These are phyloP conservation scores for Mayamaea pseudoterrestris DNA, from an alignment of 108 stramenopile genomes.

Conservation along the genomic window DNA sequence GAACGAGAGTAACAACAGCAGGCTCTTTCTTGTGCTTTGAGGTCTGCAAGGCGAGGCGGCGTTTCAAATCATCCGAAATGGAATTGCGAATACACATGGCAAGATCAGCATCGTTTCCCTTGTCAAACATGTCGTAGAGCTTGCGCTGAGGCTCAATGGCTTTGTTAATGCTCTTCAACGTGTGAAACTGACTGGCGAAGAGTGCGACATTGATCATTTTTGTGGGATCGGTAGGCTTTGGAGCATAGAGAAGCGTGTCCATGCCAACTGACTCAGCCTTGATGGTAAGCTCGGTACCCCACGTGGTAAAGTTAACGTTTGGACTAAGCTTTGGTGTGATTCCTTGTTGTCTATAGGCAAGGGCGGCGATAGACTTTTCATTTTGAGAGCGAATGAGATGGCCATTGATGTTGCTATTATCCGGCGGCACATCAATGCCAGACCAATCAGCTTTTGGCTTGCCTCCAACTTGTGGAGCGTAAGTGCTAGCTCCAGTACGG, in stretches of 20 bases:
- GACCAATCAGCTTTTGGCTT: neutral
- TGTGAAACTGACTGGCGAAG: neutral
- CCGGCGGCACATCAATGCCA: neutral
- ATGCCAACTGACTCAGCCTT: neutral
- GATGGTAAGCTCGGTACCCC: neutral
- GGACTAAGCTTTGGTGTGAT: neutral
- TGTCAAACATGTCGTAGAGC: neutral
- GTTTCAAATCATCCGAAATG: neutral
- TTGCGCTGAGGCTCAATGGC: neutral
- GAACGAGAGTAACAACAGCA: no score
- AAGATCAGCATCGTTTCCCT: neutral
- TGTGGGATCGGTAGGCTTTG: neutral
- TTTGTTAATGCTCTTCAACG: neutral
- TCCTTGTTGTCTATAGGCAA: neutral
- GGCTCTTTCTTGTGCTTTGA: no score
- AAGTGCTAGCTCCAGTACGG: neutral
- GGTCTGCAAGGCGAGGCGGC: neutral
- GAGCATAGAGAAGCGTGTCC: neutral
- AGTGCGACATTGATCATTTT: neutral
- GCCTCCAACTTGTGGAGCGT: neutral
- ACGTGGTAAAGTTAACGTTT: neutral
- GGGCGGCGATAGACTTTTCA: neutral
- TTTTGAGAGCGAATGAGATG: no score
- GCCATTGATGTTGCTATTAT: neutral
- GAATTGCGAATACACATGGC: neutral